Evolutionary conservation across 495 filamentous ascomycete genomes (phyloP).

Genomic region (Daldinia decipiens): DNA sequence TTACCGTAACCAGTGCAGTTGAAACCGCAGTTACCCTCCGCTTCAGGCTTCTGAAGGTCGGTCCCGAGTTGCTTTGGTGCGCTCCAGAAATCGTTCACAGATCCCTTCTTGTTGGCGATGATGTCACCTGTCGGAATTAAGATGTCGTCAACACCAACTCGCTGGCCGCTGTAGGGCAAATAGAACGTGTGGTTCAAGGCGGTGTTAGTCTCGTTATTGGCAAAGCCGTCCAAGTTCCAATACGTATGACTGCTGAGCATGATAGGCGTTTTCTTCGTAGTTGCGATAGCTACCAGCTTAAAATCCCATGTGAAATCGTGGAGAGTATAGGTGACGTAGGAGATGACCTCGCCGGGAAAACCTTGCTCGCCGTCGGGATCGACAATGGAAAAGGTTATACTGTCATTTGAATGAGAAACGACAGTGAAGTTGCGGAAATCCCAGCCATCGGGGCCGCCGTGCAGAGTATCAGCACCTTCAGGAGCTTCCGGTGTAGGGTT

Average conservation of each 20-base stretch:
- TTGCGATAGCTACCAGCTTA: constrained; percentile 64
- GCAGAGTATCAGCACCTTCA: constrained; percentile 73
- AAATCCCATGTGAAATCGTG: constrained; percentile 62
- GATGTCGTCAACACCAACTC: constrained; percentile 78
- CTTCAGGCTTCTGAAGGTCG: constrained; percentile 67
- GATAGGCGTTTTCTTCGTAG: constrained; percentile 70
- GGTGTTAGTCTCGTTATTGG: constrained; percentile 66
- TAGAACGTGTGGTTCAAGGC: constrained; percentile 78
- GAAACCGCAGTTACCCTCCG: constrained; percentile 70
- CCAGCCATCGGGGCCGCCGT: constrained; percentile 85
- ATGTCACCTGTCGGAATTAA: constrained; percentile 83
- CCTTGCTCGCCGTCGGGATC: constrained; percentile 76
- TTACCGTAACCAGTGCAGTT: constrained; percentile 82
- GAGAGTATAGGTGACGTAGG: constrained; percentile 77
- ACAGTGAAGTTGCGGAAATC: constrained; percentile 85
- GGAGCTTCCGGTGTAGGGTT: constrained; percentile 61
- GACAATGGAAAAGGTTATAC: constrained; percentile 81
- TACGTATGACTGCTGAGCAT: constrained; percentile 77
- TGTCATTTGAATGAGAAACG: constrained; percentile 68
- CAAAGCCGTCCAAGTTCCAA: constrained; percentile 89
- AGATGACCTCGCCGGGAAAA: constrained; percentile 84
- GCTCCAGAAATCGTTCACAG: constrained; percentile 78
- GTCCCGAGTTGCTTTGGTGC: constrained; percentile 78
- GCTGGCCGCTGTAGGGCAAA: constrained; percentile 75
- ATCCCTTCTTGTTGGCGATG: constrained; percentile 65